phyloP scores from a whole-genome alignment of 129 eudicot species.

The Saposhnikovia divaricata region DNA sequence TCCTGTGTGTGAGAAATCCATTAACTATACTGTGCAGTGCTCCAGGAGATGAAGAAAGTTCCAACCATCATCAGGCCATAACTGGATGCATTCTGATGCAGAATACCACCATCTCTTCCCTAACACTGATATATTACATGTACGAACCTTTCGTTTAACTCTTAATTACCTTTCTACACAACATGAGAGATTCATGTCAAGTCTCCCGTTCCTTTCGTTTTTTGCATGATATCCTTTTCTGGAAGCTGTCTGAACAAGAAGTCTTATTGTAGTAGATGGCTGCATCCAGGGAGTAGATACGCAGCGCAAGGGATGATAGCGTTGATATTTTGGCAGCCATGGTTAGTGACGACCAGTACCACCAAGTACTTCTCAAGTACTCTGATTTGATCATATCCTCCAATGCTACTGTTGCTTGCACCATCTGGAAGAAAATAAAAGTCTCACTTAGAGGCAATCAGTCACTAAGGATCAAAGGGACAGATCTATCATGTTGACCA shows the following conservation, averaged over 20 bases:
- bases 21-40: background rate
- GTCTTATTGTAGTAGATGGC: constrained; percentile 48
- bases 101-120: background rate
- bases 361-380: constrained; percentile 45
- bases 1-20: background rate
- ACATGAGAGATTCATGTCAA: background rate
- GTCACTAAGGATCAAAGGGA: background rate
- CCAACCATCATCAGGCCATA: background rate
- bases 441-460: background rate
- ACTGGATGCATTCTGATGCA: background rate
- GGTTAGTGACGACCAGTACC: constrained; percentile 70
- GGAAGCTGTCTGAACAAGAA: constrained; percentile 7
- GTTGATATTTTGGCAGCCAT: constrained; percentile 62
- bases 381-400: constrained; percentile 69
- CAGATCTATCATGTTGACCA: background rate
- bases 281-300: constrained; percentile 61
- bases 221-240: constrained; percentile 11
- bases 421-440: constrained; percentile 40
- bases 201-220: constrained; percentile 22
- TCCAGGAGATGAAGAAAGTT: background rate
- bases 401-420: constrained; percentile 47
- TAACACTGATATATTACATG: background rate
- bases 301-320: constrained; percentile 54
- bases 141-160: constrained; percentile 1
- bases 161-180: constrained; percentile 1